Conservation (phyloP, 768 basidiomycete species). For the Suillus alpinus region DNA sequence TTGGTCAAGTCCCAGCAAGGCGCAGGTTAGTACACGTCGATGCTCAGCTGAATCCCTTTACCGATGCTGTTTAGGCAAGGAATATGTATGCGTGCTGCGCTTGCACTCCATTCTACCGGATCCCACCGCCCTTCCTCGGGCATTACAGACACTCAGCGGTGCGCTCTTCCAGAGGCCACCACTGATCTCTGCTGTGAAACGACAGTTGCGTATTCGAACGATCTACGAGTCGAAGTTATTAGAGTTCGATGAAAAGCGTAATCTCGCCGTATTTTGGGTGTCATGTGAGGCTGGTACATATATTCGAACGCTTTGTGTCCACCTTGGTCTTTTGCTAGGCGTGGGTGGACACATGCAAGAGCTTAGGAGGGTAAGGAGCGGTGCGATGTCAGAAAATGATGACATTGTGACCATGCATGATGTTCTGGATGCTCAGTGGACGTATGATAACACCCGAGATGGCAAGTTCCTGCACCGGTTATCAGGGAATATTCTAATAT, state of each 20-base stretch:
- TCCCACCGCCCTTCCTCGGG: constrained; percentile 85
- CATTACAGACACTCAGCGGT: constrained; percentile 94
- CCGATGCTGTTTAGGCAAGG: constrained; percentile 64
- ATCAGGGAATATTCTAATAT: constrained; percentile 12
- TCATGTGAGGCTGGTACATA: constrained; percentile 98
- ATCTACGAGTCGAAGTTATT: constrained; percentile 94
- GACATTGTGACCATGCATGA: constrained; percentile 99
- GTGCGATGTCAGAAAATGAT: constrained; percentile 96
- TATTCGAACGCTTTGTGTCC: constrained; percentile 95
- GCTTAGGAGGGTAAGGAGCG: constrained; percentile 88
- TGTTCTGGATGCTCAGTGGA: constrained; percentile 97
- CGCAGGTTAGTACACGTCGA: constrained; percentile 61
- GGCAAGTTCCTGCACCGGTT: constrained; percentile 44
- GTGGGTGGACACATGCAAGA: constrained; percentile 99
- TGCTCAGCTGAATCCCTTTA: not conserved
- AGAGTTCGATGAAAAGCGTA: constrained; percentile 96
- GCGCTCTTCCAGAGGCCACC: constrained; percentile 99
- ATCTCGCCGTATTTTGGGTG: constrained; percentile 97
- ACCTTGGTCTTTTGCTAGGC: constrained; percentile 89
- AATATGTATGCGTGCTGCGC: constrained; percentile 96
- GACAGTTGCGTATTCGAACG: constrained; percentile 94
- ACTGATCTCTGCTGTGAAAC: constrained; percentile 97
- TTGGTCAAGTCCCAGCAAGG: constrained; percentile 98
- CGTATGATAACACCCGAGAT: constrained; percentile 96
- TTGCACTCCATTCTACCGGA: constrained; percentile 81